phyloP scores from a whole-genome alignment of 257 asterid species.

The Ballota nigra region DNA sequence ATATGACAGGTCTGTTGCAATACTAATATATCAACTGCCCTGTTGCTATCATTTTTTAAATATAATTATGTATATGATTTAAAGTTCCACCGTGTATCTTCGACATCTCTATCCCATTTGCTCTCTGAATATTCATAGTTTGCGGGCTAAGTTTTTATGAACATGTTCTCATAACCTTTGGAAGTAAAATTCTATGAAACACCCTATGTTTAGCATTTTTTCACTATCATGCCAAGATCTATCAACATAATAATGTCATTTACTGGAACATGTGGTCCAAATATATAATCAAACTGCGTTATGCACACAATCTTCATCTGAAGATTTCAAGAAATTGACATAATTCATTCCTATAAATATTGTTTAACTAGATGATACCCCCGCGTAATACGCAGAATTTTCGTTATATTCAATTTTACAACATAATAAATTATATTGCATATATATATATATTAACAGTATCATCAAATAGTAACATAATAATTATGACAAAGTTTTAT shows the following conservation, averaged over 20 bases:
- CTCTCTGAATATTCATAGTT: background rate
- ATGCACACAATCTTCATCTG: background rate
- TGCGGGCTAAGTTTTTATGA: conserved; percentile 2
- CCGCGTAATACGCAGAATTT: too few species aligned
- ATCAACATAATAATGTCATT: background rate
- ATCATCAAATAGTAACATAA: too few species aligned
- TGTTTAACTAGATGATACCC: too few species aligned
- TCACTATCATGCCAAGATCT: background rate
- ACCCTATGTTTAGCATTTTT: background rate
- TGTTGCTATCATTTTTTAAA: background rate
- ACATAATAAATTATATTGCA: too few species aligned
- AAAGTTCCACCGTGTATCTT: background rate
- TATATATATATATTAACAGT: too few species aligned
- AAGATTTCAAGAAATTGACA: background rate
- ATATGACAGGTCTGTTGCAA: too few species aligned
- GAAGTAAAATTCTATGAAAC: background rate
- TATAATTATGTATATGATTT: background rate
- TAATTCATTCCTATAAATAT: too few species aligned
- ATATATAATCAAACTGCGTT: background rate
- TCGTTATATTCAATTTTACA: too few species aligned
- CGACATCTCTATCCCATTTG: background rate
- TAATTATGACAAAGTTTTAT: too few species aligned
- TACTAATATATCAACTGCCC: background rate
- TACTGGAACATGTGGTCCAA: conserved; percentile 1
- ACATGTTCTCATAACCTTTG: conserved; percentile 33